phyloP scores from a whole-genome alignment of 441 rosid species.

The Erodium texanum region DNA sequence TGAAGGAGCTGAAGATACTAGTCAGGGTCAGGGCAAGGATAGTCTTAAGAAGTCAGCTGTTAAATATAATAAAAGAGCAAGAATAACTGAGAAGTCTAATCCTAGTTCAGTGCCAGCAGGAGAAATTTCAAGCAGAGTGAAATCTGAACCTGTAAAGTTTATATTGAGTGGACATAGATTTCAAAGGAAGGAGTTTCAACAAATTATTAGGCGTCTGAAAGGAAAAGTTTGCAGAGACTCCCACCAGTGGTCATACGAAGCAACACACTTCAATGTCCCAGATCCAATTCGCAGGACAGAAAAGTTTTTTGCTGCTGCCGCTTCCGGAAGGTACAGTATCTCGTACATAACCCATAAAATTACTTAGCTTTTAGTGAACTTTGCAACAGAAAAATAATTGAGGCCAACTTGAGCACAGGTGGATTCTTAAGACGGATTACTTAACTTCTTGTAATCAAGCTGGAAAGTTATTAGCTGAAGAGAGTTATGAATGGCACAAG shows the following conservation, averaged over 20 bases:
- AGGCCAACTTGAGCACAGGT: conserved; percentile 13
- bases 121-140: conserved; percentile 21
- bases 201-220: conserved; percentile 49
- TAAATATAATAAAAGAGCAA: conserved; percentile 22
- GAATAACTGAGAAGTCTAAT: conserved; percentile 23
- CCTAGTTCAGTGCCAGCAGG: conserved; percentile 15
- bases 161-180: conserved; percentile 62
- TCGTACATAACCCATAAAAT: background rate
- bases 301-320: conserved; percentile 14
- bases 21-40: conserved; percentile 17
- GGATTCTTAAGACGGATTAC: conserved; percentile 61
- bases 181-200: conserved; percentile 70
- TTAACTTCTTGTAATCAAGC: conserved; percentile 62
- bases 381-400: background rate
- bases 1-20: conserved; percentile 21
- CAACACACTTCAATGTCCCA: conserved; percentile 73
- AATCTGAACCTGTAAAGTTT: conserved; percentile 43
- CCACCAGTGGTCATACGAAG: conserved; percentile 95
- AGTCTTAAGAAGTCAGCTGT: conserved; percentile 23
- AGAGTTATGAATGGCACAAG: conserved; percentile 80
- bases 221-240: conserved; percentile 81
- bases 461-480: conserved; percentile 32
- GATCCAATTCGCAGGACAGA: conserved; percentile 34
- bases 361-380: background rate
- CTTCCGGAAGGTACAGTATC: conserved; percentile 9